phyloP scores from a whole-genome alignment of 345 rosid genomes.

The Corchorus olitorius region DNA sequence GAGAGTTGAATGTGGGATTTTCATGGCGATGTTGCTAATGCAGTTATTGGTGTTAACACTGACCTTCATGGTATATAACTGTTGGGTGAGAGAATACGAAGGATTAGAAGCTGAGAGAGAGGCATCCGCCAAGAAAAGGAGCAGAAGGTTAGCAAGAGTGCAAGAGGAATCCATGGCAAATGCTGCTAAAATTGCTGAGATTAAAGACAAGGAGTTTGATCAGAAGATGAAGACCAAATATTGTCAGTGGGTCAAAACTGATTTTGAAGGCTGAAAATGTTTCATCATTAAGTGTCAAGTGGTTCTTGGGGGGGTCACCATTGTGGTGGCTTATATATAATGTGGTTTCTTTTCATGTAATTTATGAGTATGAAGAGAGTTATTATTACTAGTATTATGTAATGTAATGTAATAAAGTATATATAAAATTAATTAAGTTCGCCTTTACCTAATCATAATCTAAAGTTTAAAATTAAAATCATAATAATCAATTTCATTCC shows the following conservation, averaged over 20 bases:
- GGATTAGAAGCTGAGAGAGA: slow-evolving; percentile 52
- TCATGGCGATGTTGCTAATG: slow-evolving; percentile 55
- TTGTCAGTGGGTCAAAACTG: slow-evolving; percentile 55
- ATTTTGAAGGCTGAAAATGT: slow-evolving; percentile 46
- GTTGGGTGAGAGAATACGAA: slow-evolving; percentile 60
- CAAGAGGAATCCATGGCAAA: slow-evolving; percentile 55
- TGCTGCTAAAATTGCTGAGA: slow-evolving; percentile 42
- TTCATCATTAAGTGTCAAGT: no score
- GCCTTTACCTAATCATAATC: no score
- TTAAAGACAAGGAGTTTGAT: slow-evolving; percentile 46
- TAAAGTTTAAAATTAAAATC: no score
- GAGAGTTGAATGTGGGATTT: slow-evolving; percentile 63
- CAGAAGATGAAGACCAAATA: slow-evolving; percentile 50
- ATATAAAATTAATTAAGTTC: no score
- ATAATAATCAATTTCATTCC: no score
- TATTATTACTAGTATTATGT: no score
- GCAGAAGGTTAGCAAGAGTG: slow-evolving; percentile 44
- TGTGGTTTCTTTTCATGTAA: no score
- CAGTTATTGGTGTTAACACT: slow-evolving; percentile 48
- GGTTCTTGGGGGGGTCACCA: slow-evolving; percentile 36
- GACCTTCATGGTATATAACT: slow-evolving; percentile 46
- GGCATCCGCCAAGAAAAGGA: slow-evolving; percentile 44
- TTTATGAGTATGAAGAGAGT: no score
- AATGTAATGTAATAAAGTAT: no score
- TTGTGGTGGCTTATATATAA: slow-evolving; percentile 29